Evolutionary conservation across 257 asterid species (phyloP), one percentile per base, ranked within the genome.

Genomic region (Thymus mandschuricus): DNA sequence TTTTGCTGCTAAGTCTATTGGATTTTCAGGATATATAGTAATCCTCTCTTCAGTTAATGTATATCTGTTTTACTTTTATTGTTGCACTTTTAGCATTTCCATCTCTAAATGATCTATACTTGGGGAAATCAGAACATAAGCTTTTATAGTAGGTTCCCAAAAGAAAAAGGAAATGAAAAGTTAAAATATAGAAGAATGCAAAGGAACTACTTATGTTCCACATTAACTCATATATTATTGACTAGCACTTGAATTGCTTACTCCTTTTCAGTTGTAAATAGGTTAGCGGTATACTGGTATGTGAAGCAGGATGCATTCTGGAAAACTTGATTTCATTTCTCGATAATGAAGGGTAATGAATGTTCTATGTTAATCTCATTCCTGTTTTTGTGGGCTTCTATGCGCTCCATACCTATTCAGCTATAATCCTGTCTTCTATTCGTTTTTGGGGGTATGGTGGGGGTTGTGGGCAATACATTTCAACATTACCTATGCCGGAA

Each of bases 261-360:
- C 68, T 56, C 41, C 33, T 69, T 78, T 75, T 66, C 40, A 64
- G 69, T 73, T 77, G 31, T 63, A 69, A 79, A 71, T 63, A 94
- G 98, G 94, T 71, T 80, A 89, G 97, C 61, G 97, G 97, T 68
- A 77, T 88, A 80, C 85, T 94, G 86, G 97, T 94, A 68, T 94
- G 99, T 75, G 99, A 91, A 82, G 97, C 99, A 66, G 99, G 99
- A 78, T 91, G 99, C 95, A 91, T 94, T 80, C 85, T 94, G 84
- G 99, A 94, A 83, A 94, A 89, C 79, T 89, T 94, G 87, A 91
- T 84, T 56, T 77, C 96, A 49, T 91, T 89, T 83, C 96, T 94
- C 67, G 97, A 94, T 79, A 79, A 80, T 70, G 87, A 86, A 84
- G 97, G 99, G 97, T 93, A 82, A 80, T 60, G 34, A 38, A 76